Base-by-base conservation (phyloP, 139 green algal genomes). In the Coccomyxa sp. region DNA sequence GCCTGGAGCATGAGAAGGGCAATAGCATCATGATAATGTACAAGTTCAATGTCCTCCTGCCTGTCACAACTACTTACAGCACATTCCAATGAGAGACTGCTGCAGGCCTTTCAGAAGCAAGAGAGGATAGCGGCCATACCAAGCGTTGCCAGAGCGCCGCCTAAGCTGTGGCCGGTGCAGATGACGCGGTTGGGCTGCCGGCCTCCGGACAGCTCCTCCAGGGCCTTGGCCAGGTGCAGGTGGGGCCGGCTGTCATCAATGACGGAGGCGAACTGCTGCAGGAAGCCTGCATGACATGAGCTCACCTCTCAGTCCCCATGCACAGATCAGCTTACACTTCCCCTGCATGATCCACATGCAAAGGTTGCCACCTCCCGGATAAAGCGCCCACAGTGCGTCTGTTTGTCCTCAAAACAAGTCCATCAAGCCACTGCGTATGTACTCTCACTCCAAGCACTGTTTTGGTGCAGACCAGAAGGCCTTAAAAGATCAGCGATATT, bases 171-270 rank as follows among this genome's bases (percentile, higher is more conserved):
- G 37, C 82, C 82, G 8, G 38, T 79, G 69, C 79, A 83, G 33
- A 86, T 54, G 31, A 86, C 76, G 36, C 76, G 70, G 35, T 40
- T 79, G 38, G 81, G 81, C 9, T 54, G 37, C 10, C 39, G 37
- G 35, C 81, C 81, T n/a, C 81, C 81, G 12, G 81, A 85, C 75
- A 85, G 75, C 76, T 81, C 37, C n/a, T 68, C 70, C 37, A 85
- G 38, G 44, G 79, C 81, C 7, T 44, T 37, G 34, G 50, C 81
- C 31, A 85, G 64, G 76, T 82, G 44, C 34, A 41, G 40, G 35
- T 75, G 54, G 0, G 75, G n/a, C 50, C 10, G 41, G 24, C 78
- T 33, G 0, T 41, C 40, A n/a, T 79, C 33, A 22, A 38, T 39
- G 3, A 85, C 76, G 1, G 54, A 55, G 36, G 64, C 72, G 74